Base-by-base conservation (phyloP, 306 rosid genomes). In the Erythrophleum fordii region DNA sequence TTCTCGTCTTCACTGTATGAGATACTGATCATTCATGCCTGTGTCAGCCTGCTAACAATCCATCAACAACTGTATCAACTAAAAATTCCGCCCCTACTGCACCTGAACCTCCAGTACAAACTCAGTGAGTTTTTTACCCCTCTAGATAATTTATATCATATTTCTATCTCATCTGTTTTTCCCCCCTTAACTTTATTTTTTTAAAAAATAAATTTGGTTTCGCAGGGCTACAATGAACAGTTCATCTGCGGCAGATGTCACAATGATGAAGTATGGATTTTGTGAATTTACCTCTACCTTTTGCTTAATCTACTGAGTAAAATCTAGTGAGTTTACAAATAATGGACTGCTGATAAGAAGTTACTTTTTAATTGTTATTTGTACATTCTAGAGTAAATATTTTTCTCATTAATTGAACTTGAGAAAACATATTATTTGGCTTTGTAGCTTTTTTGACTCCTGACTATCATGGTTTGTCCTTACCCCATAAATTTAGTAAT, bases 11-110 rank as follows among this genome's bases (percentile, higher is more conserved):
- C 72, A 26, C 58, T 82, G 62, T 80, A 59, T 81, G 64, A 78
- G 66, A 48, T 75, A 35, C 62, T 80, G 41, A 26, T 34, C 81
- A 67, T 65, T 60, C 82, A 73, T 80, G 45, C 68, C 13, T 83
- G 48, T 88, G 48, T 55, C 90, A 94, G 97, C 86, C 89, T 53
- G 78, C 92, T 82, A 81, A 80, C 74, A 86, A 87, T 79, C 95
- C 90, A 53, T 84, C 90, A 60, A 58, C 67, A 68, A 53, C 90
- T 48, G 85, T 78, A 61, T 81, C 92, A 72, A 76, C 86, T 13
- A 72, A 90, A 77, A 84, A 66, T 78, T 70, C 95, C 18, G 11
- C 86, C 48, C 14, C 8, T 53, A 10, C 11, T 58, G 31, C 6
- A 18, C 52, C 73, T 67, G 73, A 67, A 71, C 84, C 89, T 77